Evolutionary conservation across 805 yeast species (phyloP).

Genomic region (Saturnispora silvae): DNA sequence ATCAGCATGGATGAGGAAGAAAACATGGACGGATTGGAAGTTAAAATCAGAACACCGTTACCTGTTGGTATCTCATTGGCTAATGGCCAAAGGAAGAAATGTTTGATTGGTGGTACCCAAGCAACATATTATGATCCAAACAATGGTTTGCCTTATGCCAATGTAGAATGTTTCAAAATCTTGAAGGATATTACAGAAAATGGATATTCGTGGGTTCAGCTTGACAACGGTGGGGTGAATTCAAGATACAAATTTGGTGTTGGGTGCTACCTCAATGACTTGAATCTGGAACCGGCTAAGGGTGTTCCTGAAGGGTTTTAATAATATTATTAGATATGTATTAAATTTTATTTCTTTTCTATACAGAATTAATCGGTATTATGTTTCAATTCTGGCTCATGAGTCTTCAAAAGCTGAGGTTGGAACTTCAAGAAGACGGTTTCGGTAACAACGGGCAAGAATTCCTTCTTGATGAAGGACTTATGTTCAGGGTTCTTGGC

Average conservation of each 20-base stretch:
- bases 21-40: conserved; percentile 32
- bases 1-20: conserved; percentile 35
- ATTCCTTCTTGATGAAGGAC: conserved; percentile 30
- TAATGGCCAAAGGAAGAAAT: conserved; percentile 53
- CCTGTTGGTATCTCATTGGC: conserved; percentile 67
- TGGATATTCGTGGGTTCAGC: conserved; percentile 43
- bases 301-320: conserved; percentile 86
- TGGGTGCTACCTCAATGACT: conserved; percentile 32
- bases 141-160: conserved; percentile 77
- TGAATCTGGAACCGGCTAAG: conserved; percentile 47
- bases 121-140: conserved; percentile 84
- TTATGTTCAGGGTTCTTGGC: conserved; percentile 30
- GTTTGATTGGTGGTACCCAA: conserved; percentile 67
- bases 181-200: conserved; percentile 45
- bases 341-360: background rate
- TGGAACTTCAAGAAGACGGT: conserved; percentile 47
- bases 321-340: background rate
- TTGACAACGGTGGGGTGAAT: conserved; percentile 34
- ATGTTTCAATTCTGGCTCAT: conserved; percentile 55
- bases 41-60: conserved; percentile 54
- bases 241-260: conserved; percentile 25
- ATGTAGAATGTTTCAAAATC: conserved; percentile 68
- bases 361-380: conserved; percentile 27
- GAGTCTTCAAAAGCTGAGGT: conserved; percentile 47
- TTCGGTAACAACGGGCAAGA: conserved; percentile 41